phyloP scores from a whole-genome alignment of 768 basidiomycete genomes.

The Pleurotus eryngii region DNA sequence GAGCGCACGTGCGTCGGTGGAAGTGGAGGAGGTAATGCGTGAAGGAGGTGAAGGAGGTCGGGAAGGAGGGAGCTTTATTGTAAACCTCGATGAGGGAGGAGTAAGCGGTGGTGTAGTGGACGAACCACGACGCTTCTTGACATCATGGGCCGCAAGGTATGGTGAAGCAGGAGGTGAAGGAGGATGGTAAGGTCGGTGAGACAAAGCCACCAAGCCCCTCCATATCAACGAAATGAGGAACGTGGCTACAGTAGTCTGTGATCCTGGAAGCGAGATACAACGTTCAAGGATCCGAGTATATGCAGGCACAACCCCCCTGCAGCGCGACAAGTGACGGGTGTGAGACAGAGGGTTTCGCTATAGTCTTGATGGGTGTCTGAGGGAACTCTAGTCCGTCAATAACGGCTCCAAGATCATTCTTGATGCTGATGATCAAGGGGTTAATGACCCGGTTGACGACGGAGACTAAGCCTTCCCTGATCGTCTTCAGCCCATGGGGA shows the following conservation, averaged over 20 bases:
- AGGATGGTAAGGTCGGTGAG: conserved; percentile 50
- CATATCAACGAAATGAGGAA: conserved; percentile 73
- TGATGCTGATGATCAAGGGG: conserved; percentile 61
- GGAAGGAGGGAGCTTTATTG: conserved; percentile 63
- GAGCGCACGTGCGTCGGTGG: conserved; percentile 56
- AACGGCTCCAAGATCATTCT: conserved; percentile 55
- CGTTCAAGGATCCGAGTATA: conserved; percentile 57
- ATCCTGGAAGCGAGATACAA: conserved; percentile 48
- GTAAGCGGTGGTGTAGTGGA: conserved; percentile 51
- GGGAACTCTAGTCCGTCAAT: conserved; percentile 60
- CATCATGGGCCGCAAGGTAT: conserved; percentile 22
- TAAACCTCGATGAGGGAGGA: conserved; percentile 57
- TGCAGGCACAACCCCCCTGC: conserved; percentile 55
- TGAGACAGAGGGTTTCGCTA: no score
- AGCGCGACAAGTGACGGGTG: conserved; percentile 64
- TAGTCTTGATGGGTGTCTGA: conserved; percentile 15
- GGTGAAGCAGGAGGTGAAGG: conserved; percentile 40
- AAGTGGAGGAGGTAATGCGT: conserved; percentile 33
- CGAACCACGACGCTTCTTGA: conserved; percentile 42
- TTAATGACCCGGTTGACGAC: conserved; percentile 63
- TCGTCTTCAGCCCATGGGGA: conserved; percentile 60
- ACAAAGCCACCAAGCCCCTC: conserved; percentile 69
- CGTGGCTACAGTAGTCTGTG: conserved; percentile 63
- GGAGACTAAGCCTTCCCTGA: conserved; percentile 70
- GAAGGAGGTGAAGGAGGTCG: conserved; percentile 63